These are phyloP conservation scores for Trichoderma orchidacearum DNA, from an alignment of 495 filamentous ascomycete genomes.

Conservation along the genomic window DNA sequence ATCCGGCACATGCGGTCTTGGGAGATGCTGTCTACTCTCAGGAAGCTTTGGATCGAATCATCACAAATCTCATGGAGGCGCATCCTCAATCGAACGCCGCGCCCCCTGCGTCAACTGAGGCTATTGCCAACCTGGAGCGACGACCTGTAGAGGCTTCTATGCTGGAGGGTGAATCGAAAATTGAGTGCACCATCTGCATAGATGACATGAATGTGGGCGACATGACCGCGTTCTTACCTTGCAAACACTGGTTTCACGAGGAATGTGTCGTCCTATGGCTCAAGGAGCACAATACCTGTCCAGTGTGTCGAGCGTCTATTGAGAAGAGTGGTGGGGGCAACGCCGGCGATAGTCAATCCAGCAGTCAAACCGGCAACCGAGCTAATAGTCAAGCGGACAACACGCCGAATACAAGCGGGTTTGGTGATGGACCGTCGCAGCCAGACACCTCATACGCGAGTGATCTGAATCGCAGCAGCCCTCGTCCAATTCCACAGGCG, in stretches of 20 bases:
- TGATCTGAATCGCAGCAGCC: neutral
- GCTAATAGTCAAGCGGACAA: no score
- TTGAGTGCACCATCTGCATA: constrained; percentile 89
- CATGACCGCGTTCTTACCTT: constrained; percentile 69
- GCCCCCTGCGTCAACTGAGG: constrained; percentile 62
- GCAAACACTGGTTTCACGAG: constrained; percentile 84
- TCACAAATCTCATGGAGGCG: constrained; percentile 77
- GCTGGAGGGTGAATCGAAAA: constrained; percentile 44
- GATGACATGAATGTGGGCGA: constrained; percentile 64
- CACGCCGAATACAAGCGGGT: constrained; percentile 1
- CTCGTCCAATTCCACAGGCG: neutral
- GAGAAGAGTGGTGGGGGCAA: constrained; percentile 18
- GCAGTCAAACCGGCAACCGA: constrained; percentile 1
- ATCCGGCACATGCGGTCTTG: constrained; percentile 38
- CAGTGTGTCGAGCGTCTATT: constrained; percentile 72
- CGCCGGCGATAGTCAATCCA: constrained; percentile 4
- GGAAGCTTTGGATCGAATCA: constrained; percentile 79
- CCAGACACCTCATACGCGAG: neutral
- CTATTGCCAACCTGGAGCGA: constrained; percentile 61
- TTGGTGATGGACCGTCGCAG: neutral
- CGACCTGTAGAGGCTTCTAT: constrained; percentile 52
- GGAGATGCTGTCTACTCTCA: constrained; percentile 89
- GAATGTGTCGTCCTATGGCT: constrained; percentile 70
- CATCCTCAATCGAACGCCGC: constrained; percentile 61
- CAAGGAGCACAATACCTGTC: constrained; percentile 79